These are phyloP conservation scores for Rhodotorula sp. DNA, from an alignment of 1,284 basidiomycete species.

Conservation along the genomic window DNA sequence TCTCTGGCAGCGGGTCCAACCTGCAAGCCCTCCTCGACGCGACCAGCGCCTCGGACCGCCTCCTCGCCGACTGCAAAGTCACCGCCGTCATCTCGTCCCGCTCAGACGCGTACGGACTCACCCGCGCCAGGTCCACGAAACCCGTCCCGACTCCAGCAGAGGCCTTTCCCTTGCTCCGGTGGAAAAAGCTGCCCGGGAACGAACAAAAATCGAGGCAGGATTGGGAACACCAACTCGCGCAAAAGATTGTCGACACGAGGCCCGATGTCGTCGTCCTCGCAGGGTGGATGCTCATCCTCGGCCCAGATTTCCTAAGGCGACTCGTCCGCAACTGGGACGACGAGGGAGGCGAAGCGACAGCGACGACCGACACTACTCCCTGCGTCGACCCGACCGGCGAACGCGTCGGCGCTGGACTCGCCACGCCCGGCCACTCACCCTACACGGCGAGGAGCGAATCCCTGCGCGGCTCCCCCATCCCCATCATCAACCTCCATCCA, in stretches of 20 bases:
- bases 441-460: slow-evolving; percentile 2
- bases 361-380: background rate
- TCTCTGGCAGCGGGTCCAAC: slow-evolving; percentile 68
- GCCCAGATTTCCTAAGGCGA: slow-evolving; percentile 55
- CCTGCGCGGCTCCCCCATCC: slow-evolving; percentile 55
- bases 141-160: slow-evolving; percentile 65
- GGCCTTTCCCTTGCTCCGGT: slow-evolving; percentile 82
- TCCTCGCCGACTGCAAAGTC: slow-evolving; percentile 53
- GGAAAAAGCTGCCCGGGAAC: slow-evolving; percentile 64
- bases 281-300: slow-evolving; percentile 95
- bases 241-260: slow-evolving; percentile 60
- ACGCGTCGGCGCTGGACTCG: background rate
- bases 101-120: slow-evolving; percentile 85
- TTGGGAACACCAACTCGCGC: slow-evolving; percentile 82
- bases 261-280: slow-evolving; percentile 90
- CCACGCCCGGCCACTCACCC: slow-evolving; percentile 27
- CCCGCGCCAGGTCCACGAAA: slow-evolving; percentile 71
- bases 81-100: slow-evolving; percentile 86
- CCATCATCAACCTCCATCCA: slow-evolving; percentile 95
- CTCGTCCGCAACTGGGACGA: slow-evolving; percentile 44
- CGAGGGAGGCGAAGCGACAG: background rate
- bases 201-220: background rate
- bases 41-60: slow-evolving; percentile 54
- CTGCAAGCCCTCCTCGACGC: slow-evolving; percentile 94
- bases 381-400: slow-evolving; percentile 9